phyloP scores from a whole-genome alignment of 345 rosid species.

The Lagerstroemia speciosa region DNA sequence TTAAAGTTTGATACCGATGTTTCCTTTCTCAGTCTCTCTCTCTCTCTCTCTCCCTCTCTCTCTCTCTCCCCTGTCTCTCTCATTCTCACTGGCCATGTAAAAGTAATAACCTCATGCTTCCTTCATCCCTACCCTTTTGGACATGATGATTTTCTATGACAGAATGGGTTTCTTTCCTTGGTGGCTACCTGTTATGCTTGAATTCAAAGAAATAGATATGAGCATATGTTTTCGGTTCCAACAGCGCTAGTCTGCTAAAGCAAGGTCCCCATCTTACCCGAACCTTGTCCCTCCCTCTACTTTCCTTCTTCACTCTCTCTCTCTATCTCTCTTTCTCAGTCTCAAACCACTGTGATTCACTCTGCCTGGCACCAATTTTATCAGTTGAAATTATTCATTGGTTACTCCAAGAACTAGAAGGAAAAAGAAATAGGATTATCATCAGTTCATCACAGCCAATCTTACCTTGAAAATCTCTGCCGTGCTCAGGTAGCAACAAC shows the following conservation, averaged over 20 bases:
- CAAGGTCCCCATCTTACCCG: no score
- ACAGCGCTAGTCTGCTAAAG: background rate
- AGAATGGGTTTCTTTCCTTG: constrained; percentile 19
- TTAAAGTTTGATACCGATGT: constrained; percentile 15
- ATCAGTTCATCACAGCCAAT: background rate
- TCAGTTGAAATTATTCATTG: background rate
- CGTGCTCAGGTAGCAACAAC: background rate
- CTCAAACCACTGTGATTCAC: background rate
- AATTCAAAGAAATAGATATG: constrained; percentile 32
- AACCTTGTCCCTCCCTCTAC: background rate
- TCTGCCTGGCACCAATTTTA: background rate
- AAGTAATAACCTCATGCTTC: constrained; percentile 2
- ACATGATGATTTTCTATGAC: constrained; percentile 28
- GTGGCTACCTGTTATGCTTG: constrained; percentile 59
- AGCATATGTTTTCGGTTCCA: background rate
- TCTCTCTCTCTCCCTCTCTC: no score
- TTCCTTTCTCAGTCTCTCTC: no score
- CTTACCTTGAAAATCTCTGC: background rate
- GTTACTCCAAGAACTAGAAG: background rate
- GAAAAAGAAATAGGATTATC: background rate
- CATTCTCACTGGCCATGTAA: constrained; percentile 8
- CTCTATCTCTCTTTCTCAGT: background rate
- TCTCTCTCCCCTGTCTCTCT: background rate
- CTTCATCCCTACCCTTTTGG: constrained; percentile 16
- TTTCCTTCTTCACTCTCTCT: background rate